phyloP scores from a whole-genome alignment of 2,329 filamentous ascomycete species.

The Sodiomyces alkalinus region DNA sequence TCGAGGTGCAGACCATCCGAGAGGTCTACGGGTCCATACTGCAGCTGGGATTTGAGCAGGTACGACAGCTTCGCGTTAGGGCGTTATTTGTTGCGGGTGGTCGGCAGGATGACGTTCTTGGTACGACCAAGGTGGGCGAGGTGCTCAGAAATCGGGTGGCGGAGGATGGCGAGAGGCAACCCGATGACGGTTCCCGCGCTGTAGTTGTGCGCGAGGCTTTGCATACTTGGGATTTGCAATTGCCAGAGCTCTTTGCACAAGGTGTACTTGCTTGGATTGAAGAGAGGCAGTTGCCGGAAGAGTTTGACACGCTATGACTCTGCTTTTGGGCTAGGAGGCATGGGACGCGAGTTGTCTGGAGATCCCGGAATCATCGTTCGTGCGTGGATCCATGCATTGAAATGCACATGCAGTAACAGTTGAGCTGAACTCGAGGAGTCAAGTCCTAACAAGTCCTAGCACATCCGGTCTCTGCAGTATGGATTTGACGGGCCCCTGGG shows the following conservation, averaged over 20 bases:
- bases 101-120: conserved; percentile 17
- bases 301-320: conserved; percentile 8
- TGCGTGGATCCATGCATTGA: no score
- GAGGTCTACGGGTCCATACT: conserved; percentile 12
- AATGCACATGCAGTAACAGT: no score
- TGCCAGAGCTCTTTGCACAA: conserved; percentile 21
- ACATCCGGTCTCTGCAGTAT: no score
- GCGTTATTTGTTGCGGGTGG: conserved; percentile 16
- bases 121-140: conserved; percentile 14
- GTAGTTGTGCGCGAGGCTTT: conserved; percentile 19
- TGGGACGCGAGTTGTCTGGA: no score
- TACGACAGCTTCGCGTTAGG: conserved; percentile 12
- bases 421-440: no score
- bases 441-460: no score
- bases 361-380: no score
- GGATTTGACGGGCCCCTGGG: no score
- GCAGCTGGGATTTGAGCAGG: conserved; percentile 12
- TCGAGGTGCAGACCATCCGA: conserved; percentile 11
- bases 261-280: conserved; percentile 21
- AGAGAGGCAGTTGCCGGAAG: conserved; percentile 12
- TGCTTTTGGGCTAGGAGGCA: no score
- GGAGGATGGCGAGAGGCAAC: conserved; percentile 9
- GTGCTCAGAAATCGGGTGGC: conserved; percentile 7
- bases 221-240: conserved; percentile 25
- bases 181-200: conserved; percentile 12